Percentiles rank a stretch among this genome's conserved stretches.
These are phyloP conservation scores for Salix caprea DNA, from an alignment of 345 rosid genomes.

Conservation along the genomic window DNA sequence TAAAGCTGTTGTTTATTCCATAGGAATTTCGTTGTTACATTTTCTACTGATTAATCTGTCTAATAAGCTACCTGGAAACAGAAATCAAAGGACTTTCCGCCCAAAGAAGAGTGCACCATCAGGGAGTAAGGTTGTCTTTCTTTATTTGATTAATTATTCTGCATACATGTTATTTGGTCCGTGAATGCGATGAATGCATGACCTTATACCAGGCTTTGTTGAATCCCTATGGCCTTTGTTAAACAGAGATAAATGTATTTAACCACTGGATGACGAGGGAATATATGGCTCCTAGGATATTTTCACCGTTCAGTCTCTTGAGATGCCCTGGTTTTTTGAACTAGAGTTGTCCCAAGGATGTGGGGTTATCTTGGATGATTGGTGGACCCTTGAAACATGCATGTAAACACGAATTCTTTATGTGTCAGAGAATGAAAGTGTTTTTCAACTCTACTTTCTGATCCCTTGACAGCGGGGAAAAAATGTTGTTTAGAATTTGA, in stretches of 20 bases:
- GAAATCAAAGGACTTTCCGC: slow-evolving; percentile 96
- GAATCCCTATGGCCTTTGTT: neutral
- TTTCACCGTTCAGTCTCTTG: neutral
- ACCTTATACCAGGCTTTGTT: neutral
- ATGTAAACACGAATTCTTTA: neutral
- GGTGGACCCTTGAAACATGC: neutral
- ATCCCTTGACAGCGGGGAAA: neutral
- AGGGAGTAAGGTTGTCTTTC: slow-evolving; percentile 82
- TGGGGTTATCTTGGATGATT: neutral
- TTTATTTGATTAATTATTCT: neutral
- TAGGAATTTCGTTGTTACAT: neutral
- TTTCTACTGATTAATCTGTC: slow-evolving; percentile 9
- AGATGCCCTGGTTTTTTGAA: neutral
- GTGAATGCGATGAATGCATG: neutral
- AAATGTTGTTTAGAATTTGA: neutral
- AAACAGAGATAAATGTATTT: neutral
- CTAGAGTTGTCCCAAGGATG: neutral
- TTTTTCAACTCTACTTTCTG: neutral
- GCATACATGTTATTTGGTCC: neutral
- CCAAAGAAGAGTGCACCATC: slow-evolving; percentile 98
- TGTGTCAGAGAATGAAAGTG: neutral
- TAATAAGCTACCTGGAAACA: slow-evolving; percentile 29
- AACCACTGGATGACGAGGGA: neutral
- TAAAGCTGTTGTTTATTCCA: neutral
- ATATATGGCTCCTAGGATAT: neutral